phyloP scores from a whole-genome alignment of 352 stramenopile species.

The Phytophthora palmivora region DNA sequence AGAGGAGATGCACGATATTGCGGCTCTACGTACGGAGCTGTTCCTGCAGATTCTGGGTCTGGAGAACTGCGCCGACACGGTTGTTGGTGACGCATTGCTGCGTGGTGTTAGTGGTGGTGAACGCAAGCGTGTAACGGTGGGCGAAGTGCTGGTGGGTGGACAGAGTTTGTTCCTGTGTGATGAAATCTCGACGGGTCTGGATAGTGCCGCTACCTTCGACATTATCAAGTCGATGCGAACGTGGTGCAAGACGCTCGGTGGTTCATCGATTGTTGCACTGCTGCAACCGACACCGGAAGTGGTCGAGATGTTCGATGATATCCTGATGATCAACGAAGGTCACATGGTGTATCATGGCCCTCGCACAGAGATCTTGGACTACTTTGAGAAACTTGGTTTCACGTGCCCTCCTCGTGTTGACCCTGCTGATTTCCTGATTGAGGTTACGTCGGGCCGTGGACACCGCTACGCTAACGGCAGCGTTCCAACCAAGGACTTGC shows the following conservation, averaged over 20 bases:
- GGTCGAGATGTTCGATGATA: conserved; percentile 96
- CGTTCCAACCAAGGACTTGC: conserved; percentile 37
- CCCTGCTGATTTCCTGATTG: conserved; percentile 74
- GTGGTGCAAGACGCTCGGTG: conserved; percentile 47
- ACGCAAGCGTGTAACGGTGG: conserved; percentile 86
- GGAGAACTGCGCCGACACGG: conserved; percentile 91
- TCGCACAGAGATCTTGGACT: conserved; percentile 67
- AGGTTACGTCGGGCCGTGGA: conserved; percentile 69
- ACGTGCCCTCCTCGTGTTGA: conserved; percentile 71
- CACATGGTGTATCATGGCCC: conserved; percentile 94
- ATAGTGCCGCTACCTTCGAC: conserved; percentile 62
- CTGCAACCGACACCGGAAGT: conserved; percentile 87
- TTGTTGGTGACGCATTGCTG: conserved; percentile 89
- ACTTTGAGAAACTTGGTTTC: conserved; percentile 88
- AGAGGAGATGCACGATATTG: conserved; percentile 78
- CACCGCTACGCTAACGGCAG: conserved; percentile 53
- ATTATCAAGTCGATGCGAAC: conserved; percentile 63
- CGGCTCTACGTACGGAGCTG: conserved; percentile 72
- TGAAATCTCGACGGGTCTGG: conserved; percentile 68
- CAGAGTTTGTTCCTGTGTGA: conserved; percentile 85
- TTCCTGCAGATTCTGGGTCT: conserved; percentile 88
- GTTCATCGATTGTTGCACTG: conserved; percentile 44
- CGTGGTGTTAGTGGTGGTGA: conserved; percentile 93
- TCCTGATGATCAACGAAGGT: conserved; percentile 94
- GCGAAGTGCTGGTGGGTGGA: conserved; percentile 50